Evolutionary conservation across 129 eudicot genomes (phyloP).

Genomic region (Pittosporum tobira): DNA sequence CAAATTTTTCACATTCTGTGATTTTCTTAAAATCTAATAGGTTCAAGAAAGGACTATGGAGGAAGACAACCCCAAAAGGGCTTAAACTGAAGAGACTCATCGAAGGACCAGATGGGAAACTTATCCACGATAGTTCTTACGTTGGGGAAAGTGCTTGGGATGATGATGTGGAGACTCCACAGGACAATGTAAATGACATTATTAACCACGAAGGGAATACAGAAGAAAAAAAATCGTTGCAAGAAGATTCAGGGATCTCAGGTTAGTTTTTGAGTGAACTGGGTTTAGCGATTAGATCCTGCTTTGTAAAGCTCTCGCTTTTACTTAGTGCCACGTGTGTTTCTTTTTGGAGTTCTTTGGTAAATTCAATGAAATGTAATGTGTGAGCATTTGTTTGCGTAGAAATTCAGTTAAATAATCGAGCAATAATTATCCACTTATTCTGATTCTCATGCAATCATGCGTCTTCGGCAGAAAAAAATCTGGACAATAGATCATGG

Average conservation of each 20-base stretch:
- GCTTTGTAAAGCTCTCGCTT: not conserved
- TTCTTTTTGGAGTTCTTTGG: too few relatives aligned
- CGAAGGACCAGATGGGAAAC: conserved; percentile 75
- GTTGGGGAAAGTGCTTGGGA: conserved; percentile 94
- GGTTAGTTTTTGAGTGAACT: conserved; percentile 31
- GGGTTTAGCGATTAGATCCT: not conserved
- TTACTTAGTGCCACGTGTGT: not conserved
- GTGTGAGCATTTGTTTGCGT: too few relatives aligned
- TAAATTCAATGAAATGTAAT: too few relatives aligned
- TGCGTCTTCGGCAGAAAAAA: conserved; percentile 16
- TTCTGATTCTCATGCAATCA: not conserved
- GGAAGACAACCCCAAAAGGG: conserved; percentile 85
- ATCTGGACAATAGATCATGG: conserved; percentile 61
- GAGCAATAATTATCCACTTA: not conserved
- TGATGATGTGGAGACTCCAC: conserved; percentile 41
- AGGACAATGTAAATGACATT: conserved; percentile 33
- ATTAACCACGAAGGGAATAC: conserved; percentile 30
- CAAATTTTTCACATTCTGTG: not conserved
- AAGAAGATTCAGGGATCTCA: conserved; percentile 50
- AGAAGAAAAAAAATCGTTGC: conserved; percentile 33
- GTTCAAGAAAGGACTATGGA: conserved; percentile 81
- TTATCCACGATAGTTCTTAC: conserved; percentile 61
- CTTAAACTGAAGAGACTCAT: conserved; percentile 71
- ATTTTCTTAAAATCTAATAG: conserved; percentile 24
- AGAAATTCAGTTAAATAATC: too few relatives aligned